Percentiles rank a stretch among this genome's conserved stretches.
phyloP scores from a whole-genome alignment of 2,329 filamentous ascomycete species.

The Ophiostoma sp. region DNA sequence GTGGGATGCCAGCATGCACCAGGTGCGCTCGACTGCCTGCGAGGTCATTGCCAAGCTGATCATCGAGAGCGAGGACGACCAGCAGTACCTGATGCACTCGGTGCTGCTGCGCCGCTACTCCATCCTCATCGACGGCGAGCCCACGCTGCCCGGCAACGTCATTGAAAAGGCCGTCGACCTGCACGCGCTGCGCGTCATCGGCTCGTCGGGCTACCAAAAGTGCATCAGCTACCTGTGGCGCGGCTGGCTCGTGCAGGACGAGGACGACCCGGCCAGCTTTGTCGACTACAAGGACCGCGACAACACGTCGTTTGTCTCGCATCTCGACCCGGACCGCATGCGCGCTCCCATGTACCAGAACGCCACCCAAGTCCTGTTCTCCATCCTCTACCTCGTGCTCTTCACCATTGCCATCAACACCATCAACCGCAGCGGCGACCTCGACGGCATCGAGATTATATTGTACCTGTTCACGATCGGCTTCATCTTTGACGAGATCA shows the following conservation, averaged over 20 bases:
- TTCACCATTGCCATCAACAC: constrained; percentile 93
- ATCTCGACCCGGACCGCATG: constrained; percentile 93
- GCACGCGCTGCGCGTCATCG: constrained; percentile 82
- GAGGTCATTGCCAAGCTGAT: constrained; percentile 84
- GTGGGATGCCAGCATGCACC: constrained; percentile 85
- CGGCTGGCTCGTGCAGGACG: constrained; percentile 95
- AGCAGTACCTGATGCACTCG: constrained; percentile 70
- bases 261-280: constrained; percentile 83
- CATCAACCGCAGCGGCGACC: constrained; percentile 75
- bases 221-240: constrained; percentile 90
- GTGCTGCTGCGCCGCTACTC: constrained; percentile 86
- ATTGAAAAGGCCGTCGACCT: constrained; percentile 91
- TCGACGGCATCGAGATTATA: constrained; percentile 77
- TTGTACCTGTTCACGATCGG: constrained; percentile 89
- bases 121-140: constrained; percentile 64
- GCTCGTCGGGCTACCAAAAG: constrained; percentile 90
- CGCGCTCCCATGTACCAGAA: constrained; percentile 91
- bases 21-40: constrained; percentile 72
- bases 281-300: constrained; percentile 80
- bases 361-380: constrained; percentile 76
- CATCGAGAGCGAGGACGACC: constrained; percentile 80
- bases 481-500: constrained; percentile 79
- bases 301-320: constrained; percentile 68
- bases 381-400: constrained; percentile 72
- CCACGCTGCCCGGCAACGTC: constrained; percentile 74